These are phyloP conservation scores for Exsudoporus floridanus DNA, from an alignment of 1,284 basidiomycete genomes.

Conservation along the genomic window DNA sequence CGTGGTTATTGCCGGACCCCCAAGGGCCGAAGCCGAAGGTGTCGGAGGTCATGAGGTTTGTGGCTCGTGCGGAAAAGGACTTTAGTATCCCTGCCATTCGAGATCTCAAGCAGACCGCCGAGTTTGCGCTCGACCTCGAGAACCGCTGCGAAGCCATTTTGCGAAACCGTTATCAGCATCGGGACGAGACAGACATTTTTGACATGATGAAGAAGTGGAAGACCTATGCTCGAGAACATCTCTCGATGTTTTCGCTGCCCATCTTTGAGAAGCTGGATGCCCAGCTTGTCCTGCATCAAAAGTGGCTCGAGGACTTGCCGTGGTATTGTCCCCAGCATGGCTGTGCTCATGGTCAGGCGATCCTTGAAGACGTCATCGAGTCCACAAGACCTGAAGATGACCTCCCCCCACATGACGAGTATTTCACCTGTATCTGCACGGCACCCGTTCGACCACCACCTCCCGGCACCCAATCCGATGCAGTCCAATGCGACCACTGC, in stretches of 20 bases:
- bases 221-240: slow-evolving; percentile 65
- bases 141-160: slow-evolving; percentile 70
- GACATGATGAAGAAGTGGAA: slow-evolving; percentile 69
- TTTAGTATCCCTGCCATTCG: slow-evolving; percentile 64
- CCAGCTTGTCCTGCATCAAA: slow-evolving; percentile 62
- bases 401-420: slow-evolving; percentile 71
- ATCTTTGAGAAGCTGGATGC: slow-evolving; percentile 67
- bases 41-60: slow-evolving; percentile 63
- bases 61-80: slow-evolving; percentile 69
- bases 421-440: slow-evolving; percentile 79
- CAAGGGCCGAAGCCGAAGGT: slow-evolving; percentile 57
- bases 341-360: slow-evolving; percentile 55
- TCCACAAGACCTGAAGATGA: slow-evolving; percentile 74
- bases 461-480: slow-evolving; percentile 68
- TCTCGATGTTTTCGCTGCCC: slow-evolving; percentile 69
- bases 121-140: slow-evolving; percentile 73
- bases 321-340: slow-evolving; percentile 72
- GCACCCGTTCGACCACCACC: slow-evolving; percentile 72
- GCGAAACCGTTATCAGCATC: slow-evolving; percentile 55
- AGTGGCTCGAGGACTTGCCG: slow-evolving; percentile 71
- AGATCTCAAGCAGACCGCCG: slow-evolving; percentile 65
- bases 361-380: slow-evolving; percentile 70
- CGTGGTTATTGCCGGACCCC: slow-evolving; percentile 60
- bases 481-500: slow-evolving; percentile 84
- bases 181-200: slow-evolving; percentile 61